These are phyloP conservation scores for Plasmodium adleri DNA, from an alignment of 169 alveolate species.

Conservation along the genomic window DNA sequence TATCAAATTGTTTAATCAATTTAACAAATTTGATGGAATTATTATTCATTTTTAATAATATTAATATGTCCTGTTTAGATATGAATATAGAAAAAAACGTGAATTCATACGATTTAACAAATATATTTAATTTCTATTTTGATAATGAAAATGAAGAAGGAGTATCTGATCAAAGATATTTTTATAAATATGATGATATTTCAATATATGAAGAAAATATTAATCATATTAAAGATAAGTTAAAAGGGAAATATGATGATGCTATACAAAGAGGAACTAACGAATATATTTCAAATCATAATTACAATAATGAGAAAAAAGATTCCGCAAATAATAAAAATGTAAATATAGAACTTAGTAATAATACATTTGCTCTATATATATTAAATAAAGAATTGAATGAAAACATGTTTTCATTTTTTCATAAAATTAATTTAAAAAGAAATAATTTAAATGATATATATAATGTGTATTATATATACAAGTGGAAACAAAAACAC, in stretches of 20 bases:
- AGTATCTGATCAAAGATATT: background rate
- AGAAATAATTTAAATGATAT: constrained; percentile 53
- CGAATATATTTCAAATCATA: background rate
- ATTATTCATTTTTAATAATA: constrained; percentile 20
- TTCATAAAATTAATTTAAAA: constrained; percentile 68
- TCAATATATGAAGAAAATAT: constrained; percentile 21
- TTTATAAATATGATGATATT: constrained; percentile 8
- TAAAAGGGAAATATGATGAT: constrained; percentile 24
- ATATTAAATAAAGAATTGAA: constrained; percentile 59
- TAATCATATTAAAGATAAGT: constrained; percentile 25
- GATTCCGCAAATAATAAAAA: too few species aligned
- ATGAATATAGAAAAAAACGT: constrained; percentile 15
- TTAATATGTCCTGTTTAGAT: background rate
- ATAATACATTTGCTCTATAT: constrained; percentile 26
- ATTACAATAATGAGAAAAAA: background rate
- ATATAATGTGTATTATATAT: constrained; percentile 57
- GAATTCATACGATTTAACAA: constrained; percentile 12
- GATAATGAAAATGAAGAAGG: constrained; percentile 5
- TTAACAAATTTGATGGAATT: constrained; percentile 22
- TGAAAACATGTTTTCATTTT: constrained; percentile 53
- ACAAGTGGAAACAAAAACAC: constrained; percentile 49
- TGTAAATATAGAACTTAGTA: too few species aligned
- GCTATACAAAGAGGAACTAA: background rate
- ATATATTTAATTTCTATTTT: constrained; percentile 50
- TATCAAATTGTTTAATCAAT: constrained; percentile 28